Evolutionary conservation across 202 grass and related monocot species (phyloP).

Genomic region (Digitaria exilis): DNA sequence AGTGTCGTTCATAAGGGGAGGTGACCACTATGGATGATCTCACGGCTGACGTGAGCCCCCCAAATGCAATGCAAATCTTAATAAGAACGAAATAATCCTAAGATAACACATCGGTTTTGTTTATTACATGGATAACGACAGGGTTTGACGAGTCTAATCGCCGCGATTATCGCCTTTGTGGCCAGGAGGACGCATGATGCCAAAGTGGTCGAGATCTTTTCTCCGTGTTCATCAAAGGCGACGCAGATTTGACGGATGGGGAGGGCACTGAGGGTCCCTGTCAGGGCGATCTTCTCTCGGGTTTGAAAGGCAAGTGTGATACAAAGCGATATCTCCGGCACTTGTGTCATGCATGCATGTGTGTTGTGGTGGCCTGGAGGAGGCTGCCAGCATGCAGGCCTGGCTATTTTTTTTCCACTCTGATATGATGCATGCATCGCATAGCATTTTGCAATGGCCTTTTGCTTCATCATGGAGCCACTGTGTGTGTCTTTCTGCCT

Average conservation of each 20-base stretch:
- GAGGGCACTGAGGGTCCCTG: conserved; percentile 1
- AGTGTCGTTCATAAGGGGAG: background rate
- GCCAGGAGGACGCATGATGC: background rate
- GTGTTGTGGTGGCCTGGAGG: background rate
- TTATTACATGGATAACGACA: background rate
- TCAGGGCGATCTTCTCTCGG: background rate
- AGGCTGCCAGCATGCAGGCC: background rate
- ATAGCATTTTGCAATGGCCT: background rate
- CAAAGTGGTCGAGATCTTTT: background rate
- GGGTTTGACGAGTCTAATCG: conserved; percentile 14
- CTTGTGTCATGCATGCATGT: background rate
- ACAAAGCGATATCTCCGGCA: background rate
- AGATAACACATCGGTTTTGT: background rate
- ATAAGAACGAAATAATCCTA: background rate
- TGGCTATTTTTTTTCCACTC: background rate
- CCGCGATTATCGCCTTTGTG: background rate
- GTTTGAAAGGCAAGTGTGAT: background rate
- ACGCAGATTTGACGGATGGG: background rate
- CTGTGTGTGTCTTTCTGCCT: conserved; percentile 11
- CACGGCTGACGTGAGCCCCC: conserved; percentile 9
- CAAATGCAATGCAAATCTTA: background rate
- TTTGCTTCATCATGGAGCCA: conserved; percentile 27
- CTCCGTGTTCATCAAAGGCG: conserved; percentile 18
- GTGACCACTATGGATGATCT: background rate
- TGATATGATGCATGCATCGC: conserved; percentile 14